A percentile compares a stretch with the other conserved stretches of the same genome.
Evolutionary conservation across 2,329 filamentous ascomycete genomes (phyloP).

Genomic region (Westerdykella ornata): DNA sequence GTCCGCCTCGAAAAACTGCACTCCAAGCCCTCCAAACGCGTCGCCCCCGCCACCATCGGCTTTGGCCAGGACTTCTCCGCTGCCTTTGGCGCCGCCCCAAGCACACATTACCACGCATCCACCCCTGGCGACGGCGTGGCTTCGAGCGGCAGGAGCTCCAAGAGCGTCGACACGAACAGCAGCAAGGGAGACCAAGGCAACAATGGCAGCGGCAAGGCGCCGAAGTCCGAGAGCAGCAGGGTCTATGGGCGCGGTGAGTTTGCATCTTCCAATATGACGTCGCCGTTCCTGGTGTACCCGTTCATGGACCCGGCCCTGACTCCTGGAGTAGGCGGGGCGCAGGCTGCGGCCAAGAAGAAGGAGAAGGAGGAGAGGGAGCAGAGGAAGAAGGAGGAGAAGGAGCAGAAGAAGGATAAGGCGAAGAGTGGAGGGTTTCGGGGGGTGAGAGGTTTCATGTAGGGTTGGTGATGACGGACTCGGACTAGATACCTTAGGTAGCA

Average conservation of each 20-base stretch:
- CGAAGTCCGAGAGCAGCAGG: constrained; percentile 43
- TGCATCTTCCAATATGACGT: constrained; percentile 10
- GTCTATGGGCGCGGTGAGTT: constrained; percentile 51
- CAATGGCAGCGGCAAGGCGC: constrained; percentile 41
- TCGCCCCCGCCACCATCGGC: constrained; percentile 12
- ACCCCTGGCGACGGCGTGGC: constrained; percentile 11
- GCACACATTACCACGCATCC: constrained; percentile 19
- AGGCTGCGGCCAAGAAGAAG: constrained; percentile 49
- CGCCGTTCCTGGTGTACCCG: constrained; percentile 27
- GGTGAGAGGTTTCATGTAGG: constrained; percentile 35
- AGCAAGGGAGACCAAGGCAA: constrained; percentile 27
- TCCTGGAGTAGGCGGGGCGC: constrained; percentile 42
- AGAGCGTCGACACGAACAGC: constrained; percentile 34
- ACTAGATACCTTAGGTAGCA: no score
- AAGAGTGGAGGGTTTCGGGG: constrained; percentile 38
- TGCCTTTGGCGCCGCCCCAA: constrained; percentile 29
- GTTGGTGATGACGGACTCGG: not conserved
- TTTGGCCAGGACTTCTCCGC: constrained; percentile 23
- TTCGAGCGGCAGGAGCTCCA: constrained; percentile 38
- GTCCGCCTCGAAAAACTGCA: constrained; percentile 24
- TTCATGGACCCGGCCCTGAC: not conserved
- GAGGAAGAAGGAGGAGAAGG: constrained; percentile 40
- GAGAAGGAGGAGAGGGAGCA: constrained; percentile 44
- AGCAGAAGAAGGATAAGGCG: constrained; percentile 39
- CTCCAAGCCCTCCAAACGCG: not conserved